These are phyloP conservation scores for Plasmodium cynomolgi DNA, from an alignment of 169 alveolate species.

Conservation along the genomic window DNA sequence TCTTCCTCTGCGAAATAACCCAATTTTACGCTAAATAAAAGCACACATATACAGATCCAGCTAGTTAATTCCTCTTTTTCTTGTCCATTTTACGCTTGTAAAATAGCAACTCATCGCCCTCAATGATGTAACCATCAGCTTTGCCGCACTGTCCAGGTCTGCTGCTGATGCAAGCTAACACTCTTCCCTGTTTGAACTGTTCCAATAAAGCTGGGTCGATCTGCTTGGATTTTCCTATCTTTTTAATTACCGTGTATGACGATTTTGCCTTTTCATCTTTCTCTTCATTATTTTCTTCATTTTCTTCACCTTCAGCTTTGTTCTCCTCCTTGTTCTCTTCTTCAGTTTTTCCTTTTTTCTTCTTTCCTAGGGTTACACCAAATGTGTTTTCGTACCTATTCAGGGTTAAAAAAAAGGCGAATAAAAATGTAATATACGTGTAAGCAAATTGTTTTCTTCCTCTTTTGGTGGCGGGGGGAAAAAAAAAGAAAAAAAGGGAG, in stretches of 20 bases:
- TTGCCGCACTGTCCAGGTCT: conserved; percentile 99
- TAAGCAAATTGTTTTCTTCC: too few relatives aligned
- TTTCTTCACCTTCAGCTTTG: conserved; percentile 80
- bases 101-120: conserved; percentile 98
- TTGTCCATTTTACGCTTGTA: conserved; percentile 97
- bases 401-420: background rate
- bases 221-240: conserved; percentile 84
- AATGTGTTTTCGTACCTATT: conserved; percentile 77
- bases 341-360: conserved; percentile 68
- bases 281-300: conserved; percentile 78
- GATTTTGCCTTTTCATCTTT: conserved; percentile 76
- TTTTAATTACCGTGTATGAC: conserved; percentile 77
- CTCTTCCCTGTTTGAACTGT: conserved; percentile 96
- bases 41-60: background rate
- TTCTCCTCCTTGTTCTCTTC: conserved; percentile 76
- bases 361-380: conserved; percentile 75
- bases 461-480: too few relatives aligned
- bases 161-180: conserved; percentile 97
- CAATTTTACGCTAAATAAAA: background rate
- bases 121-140: conserved; percentile 97
- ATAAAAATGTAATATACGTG: background rate
- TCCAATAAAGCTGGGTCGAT: conserved; percentile 93
- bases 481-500: background rate
- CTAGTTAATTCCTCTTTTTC: conserved; percentile 91
- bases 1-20: background rate